Evolutionary conservation across 129 eudicot genomes (phyloP), one percentile per base, ranked within the genome.

Genomic region (Lactuca sativa): DNA sequence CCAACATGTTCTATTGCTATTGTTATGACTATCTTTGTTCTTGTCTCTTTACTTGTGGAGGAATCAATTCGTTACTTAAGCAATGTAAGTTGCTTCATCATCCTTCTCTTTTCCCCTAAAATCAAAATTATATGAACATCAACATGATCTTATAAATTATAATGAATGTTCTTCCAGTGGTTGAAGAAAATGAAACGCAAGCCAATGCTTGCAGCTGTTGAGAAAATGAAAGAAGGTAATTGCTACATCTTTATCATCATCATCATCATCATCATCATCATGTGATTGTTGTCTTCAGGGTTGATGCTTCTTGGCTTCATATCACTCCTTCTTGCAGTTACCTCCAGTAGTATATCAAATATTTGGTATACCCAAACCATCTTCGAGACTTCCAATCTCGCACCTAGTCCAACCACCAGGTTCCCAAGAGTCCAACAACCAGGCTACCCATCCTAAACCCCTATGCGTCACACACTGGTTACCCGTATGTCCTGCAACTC

Each of bases 271-370:
- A 66, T 73, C 30, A 30, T 71, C 18, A 31, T 62, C 36, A 61
- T 54, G 56, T 66, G 38, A 72, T 53, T 59, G 47, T 33, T 61
- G 7, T 84, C 60, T 76, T 60, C 91, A 95, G 99, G 90, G 69
- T 81, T 95, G 97, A 95, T 95, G 99, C 88, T 95, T 75, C 97
- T 95, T 63, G 99, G 99, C 16, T 95, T 95, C 79, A 95, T 95
- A 64, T 90, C 99, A 36, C 93, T 95, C 62, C 88, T 95, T 68
- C 89, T 95, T n/a, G 88, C 97, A 57, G 99, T 97, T 51, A 95
- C 96, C 33, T 88, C 99, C 44, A 90, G 91, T 79, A 80, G 83
- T 38, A 90, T 95, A 82, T 84, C 99, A 41, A 85, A 78, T 74
- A 90, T 95, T 9, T 95, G 99, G n/a, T n/a, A n/a, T n/a, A n/a